Base-by-base conservation (phyloP, 1,284 basidiomycete species). In the Apiotrichum sp. region DNA sequence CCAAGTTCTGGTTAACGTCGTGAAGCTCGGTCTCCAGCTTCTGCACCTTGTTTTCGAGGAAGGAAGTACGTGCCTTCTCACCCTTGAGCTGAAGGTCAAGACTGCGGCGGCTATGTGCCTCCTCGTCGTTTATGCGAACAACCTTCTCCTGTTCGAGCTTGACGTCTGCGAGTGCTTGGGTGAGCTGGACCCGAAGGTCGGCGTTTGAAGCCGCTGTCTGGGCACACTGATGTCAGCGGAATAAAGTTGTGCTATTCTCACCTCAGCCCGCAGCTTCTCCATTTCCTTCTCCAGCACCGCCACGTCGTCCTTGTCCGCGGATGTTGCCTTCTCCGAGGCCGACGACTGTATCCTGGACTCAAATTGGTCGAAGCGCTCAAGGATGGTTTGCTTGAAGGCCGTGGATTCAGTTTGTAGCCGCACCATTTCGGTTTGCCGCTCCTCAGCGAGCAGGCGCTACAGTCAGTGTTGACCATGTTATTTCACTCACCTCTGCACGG, bases 31-130 rank as follows among this genome's bases (percentile, higher is more conserved):
- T 50, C 35, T 56, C 52, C 13, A 51, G 43, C 42, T 56, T 56
- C 48, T 45, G 40, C 7, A 52, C 50, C 46, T 55, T 54, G 36
- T n/a, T 55, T 31, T 62, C 57, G 36, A 62, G 57, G 56, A 32
- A 61, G 35, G 38, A n/a, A n/a, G 40, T n/a, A 32, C 59, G 55
- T 14, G 54, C 54, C 47, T 56, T 62, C 35, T 62, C 60, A 7
- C 54, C 55, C 46, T 58, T 57, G 43, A 57, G 53, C 56, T 61
- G 59, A 34, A 61, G 47, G 29, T 61, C 59, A 16, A 61, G 32
- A 29, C 36, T 61, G 43, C 59, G 55, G 10, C 47, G 46, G 8
- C 40, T 53, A 16, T 29, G 41, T 6, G 55, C 57, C 43, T 62
- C 57, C 31, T 55, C 46, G 22, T 58, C 60, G 11, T 48, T 55